These are phyloP conservation scores for Vanilla planifolia DNA, from an alignment of 106 monocot genomes.

Conservation along the genomic window DNA sequence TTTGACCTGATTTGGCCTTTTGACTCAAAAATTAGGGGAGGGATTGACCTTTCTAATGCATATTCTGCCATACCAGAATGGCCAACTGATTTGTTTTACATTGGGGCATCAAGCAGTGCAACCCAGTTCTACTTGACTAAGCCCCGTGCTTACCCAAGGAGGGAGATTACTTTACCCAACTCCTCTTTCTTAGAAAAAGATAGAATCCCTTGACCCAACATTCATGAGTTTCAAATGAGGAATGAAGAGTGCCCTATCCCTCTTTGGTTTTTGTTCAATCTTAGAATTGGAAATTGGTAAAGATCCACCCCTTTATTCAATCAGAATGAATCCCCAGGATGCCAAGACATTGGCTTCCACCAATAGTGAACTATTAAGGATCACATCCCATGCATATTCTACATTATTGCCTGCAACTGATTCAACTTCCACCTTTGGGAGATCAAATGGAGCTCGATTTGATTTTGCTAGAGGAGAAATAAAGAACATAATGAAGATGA, in stretches of 20 bases:
- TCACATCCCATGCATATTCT: too few relatives aligned
- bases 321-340: constrained; percentile 14
- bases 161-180: constrained; percentile 25
- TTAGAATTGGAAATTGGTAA: constrained; percentile 18
- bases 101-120: constrained; percentile 31
- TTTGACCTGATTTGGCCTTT: too few relatives aligned
- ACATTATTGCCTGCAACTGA: too few relatives aligned
- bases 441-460: neutral
- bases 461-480: neutral
- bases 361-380: too few relatives aligned
- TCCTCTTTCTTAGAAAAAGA: constrained; percentile 14
- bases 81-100: constrained; percentile 34
- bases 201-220: constrained; percentile 11
- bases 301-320: constrained; percentile 22
- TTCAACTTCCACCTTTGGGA: neutral
- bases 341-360: constrained; percentile 9
- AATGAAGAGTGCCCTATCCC: too few relatives aligned
- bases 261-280: constrained; percentile 2
- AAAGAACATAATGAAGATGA: constrained; percentile 7
- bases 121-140: constrained; percentile 34
- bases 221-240: constrained; percentile 15
- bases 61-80: constrained; percentile 30
- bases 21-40: too few relatives aligned
- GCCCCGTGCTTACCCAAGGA: constrained; percentile 24
- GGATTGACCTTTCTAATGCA: constrained; percentile 22